Conservation (phyloP, 192 early-diverging fungal genomes). For the Rhizophagus clarus region DNA sequence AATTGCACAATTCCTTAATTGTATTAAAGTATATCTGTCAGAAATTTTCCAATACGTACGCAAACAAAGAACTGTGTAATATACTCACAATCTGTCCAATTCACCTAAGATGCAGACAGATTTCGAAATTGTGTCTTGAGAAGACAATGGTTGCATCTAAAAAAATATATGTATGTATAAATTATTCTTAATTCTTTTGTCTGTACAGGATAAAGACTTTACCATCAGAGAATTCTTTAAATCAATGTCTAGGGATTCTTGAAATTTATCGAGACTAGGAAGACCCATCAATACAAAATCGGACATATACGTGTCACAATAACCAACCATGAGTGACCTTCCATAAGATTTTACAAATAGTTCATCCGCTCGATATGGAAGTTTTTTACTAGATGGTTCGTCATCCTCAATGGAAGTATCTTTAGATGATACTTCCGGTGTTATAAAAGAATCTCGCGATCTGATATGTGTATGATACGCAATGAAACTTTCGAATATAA, state of each 20-base stretch:
- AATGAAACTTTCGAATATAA: neutral
- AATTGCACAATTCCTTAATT: slow-evolving; percentile 13
- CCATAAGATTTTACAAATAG: slow-evolving; percentile 61
- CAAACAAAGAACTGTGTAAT: neutral
- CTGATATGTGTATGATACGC: neutral
- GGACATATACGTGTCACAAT: slow-evolving; percentile 53
- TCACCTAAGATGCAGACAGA: slow-evolving; percentile 16
- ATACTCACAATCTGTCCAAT: slow-evolving; percentile 30
- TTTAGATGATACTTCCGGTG: neutral
- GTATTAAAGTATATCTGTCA: neutral
- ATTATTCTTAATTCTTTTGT: too few relatives aligned
- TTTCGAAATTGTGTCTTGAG: slow-evolving; percentile 7
- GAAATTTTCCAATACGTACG: neutral
- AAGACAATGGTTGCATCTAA: slow-evolving; percentile 29
- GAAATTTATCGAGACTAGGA: slow-evolving; percentile 46
- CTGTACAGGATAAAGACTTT: neutral
- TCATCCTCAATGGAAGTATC: neutral
- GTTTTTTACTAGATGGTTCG: slow-evolving; percentile 30
- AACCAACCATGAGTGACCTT: slow-evolving; percentile 58
- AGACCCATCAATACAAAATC: slow-evolving; percentile 63
- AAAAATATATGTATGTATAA: slow-evolving; percentile 18
- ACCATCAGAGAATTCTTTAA: slow-evolving; percentile 45
- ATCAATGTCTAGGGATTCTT: slow-evolving; percentile 47
- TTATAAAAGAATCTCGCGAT: neutral
- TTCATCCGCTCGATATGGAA: slow-evolving; percentile 42